Evolutionary conservation across 495 filamentous ascomycete genomes (phyloP).

Genomic region (Trichoderma virens): DNA sequence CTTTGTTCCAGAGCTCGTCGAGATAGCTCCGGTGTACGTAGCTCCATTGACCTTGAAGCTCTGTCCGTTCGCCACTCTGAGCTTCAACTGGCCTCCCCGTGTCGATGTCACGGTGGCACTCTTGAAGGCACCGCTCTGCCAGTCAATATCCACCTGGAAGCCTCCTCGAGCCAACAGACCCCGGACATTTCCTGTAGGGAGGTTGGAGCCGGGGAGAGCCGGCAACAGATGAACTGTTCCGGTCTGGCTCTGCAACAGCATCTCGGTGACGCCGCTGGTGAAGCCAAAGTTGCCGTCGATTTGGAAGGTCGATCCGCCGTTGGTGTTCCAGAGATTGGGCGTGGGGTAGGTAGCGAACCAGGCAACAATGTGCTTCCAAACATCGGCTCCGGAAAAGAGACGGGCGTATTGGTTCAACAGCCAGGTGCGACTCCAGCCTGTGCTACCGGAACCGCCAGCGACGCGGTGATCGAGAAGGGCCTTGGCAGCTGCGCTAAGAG

Average conservation of each 20-base stretch:
- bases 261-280: conserved; percentile 40
- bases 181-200: conserved; percentile 27
- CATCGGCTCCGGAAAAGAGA: conserved; percentile 23
- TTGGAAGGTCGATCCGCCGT: conserved; percentile 17
- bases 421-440: conserved; percentile 44
- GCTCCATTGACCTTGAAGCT: conserved; percentile 12
- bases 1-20: conserved; percentile 8
- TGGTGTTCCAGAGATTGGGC: conserved; percentile 3
- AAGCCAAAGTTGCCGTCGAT: conserved; percentile 50
- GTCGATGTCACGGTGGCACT: conserved; percentile 12
- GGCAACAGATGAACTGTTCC: conserved; percentile 36
- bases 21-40: conserved; percentile 10
- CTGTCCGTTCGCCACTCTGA: conserved; percentile 11
- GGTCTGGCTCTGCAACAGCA: conserved; percentile 43
- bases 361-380: conserved; percentile 17
- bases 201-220: conserved; percentile 28
- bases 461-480: conserved; percentile 32
- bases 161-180: conserved; percentile 36
- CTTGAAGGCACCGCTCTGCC: conserved; percentile 18
- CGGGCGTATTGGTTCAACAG: conserved; percentile 35
- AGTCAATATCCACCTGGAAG: conserved; percentile 32
- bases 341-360: conserved; percentile 8
- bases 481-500: conserved; percentile 24
- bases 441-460: conserved; percentile 37
- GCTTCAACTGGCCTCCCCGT: conserved; percentile 7